These are phyloP conservation scores for Pascua guehoae DNA, from an alignment of 1,284 basidiomycete species.

Conservation along the genomic window DNA sequence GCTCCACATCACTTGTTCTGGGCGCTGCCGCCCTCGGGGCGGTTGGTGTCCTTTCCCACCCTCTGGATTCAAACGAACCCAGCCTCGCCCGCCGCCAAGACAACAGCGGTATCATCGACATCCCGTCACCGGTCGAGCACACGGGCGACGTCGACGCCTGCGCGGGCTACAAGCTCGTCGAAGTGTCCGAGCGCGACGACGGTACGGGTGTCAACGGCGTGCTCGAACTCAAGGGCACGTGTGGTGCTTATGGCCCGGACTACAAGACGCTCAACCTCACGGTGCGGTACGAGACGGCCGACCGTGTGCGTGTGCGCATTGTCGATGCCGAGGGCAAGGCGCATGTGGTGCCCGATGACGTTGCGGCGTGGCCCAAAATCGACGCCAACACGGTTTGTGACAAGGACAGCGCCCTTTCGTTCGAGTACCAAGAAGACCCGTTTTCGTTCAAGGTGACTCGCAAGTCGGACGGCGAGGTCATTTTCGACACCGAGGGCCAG, in stretches of 20 bases:
- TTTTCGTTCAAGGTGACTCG: constrained; percentile 77
- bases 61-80: too few relatives aligned
- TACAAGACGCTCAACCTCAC: constrained; percentile 59
- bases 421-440: constrained; percentile 63
- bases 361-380: constrained; percentile 58
- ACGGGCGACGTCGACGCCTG: constrained; percentile 24
- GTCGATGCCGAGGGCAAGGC: constrained; percentile 57
- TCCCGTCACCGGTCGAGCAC: constrained; percentile 25
- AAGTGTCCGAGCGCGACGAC: constrained; percentile 2
- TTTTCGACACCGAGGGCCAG: constrained; percentile 66
- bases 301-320: constrained; percentile 64
- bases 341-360: constrained; percentile 64
- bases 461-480: constrained; percentile 51
- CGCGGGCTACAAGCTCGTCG: constrained; percentile 26
- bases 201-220: constrained; percentile 20
- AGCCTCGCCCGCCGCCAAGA: neutral
- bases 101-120: constrained; percentile 17
- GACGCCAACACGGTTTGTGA: constrained; percentile 53
- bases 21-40: too few relatives aligned
- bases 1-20: too few relatives aligned
- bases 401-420: constrained; percentile 46
- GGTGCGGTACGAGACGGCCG: constrained; percentile 31
- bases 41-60: too few relatives aligned
- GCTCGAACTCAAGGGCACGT: constrained; percentile 47
- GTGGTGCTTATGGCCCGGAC: constrained; percentile 70